Base-by-base conservation (phyloP, 306 rosid genomes). In the Albizia julibrissin region DNA sequence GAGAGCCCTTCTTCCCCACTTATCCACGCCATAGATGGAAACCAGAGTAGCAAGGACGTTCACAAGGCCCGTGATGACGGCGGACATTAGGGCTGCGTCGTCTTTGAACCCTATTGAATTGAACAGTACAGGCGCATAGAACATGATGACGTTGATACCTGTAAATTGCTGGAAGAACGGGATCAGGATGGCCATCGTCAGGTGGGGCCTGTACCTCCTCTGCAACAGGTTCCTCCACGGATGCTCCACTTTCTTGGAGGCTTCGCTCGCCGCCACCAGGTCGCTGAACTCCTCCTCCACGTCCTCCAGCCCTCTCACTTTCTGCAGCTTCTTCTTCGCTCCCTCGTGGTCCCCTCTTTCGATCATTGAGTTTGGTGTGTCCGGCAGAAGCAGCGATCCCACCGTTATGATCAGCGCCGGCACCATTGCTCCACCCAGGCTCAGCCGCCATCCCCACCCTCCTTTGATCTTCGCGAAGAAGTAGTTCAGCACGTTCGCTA, bases 401-500 rank as follows among this genome's bases (percentile, higher is more conserved):
- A 87, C 4, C 2, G 92, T 86, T 78, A 95, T 91, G 3, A 95
- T 89, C 2, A 92, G 85, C 2, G 98, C 99, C 0, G 99, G 99
- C 10, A 95, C 95, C 87, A 91, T 82, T 0, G 98, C 99, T 4
- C 98, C 98, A 0, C 99, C 98, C 26, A 95, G 85, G 81, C 99
- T 95, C 87, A 95, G 58, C 16, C 99, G 86, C 99, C 99, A 95
- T 78, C 99, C 99, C 99, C 99, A 95, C 0, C 99, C 99, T 2
- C 98, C 98, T n/a, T 87, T 27, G 64, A 95, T 95, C 72, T 91
- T 95, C 2, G 96, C 96, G 56, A 93, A 95, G 86, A 93, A 93
- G 86, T 91, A 95, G 85, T 95, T 95, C 40, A 93, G 46, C 9
- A 95, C 86, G 74, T 92, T 93, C 31, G 99, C 97, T 11, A 92